Percentiles rank a stretch among this genome's conserved stretches.
These are phyloP conservation scores for Colletotrichum echinochloae DNA, from an alignment of 2,329 filamentous ascomycete genomes.

Conservation along the genomic window DNA sequence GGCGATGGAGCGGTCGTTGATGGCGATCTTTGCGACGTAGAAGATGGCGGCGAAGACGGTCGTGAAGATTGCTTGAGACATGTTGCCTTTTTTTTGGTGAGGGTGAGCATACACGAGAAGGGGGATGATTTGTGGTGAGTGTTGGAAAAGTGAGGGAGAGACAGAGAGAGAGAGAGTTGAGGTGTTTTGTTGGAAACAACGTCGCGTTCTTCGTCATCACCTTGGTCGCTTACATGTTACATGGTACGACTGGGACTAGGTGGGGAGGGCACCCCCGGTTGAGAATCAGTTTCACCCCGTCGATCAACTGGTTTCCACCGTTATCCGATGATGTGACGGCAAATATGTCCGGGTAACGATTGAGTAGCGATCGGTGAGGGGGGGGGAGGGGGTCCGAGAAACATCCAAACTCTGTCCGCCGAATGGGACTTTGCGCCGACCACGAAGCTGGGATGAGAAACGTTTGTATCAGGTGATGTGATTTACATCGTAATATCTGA, in stretches of 20 bases:
- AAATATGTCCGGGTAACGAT: not conserved
- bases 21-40: conserved; percentile 31
- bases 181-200: not conserved
- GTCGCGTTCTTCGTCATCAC: too few relatives aligned
- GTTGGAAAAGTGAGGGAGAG: not conserved
- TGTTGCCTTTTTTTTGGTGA: not conserved
- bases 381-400: not conserved
- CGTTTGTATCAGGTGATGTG: not conserved
- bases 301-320: conserved; percentile 1
- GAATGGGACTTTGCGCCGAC: not conserved
- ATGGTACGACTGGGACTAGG: not conserved
- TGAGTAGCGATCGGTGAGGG: not conserved
- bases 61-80: conserved; percentile 23
- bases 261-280: not conserved
- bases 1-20: conserved; percentile 24
- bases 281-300: not conserved
- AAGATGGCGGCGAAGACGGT: conserved; percentile 14
- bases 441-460: not conserved
- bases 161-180: not conserved
- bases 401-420: not conserved
- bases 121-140: too few relatives aligned
- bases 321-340: not conserved
- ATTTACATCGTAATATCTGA: too few relatives aligned
- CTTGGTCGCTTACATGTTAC: not conserved
- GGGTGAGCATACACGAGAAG: too few relatives aligned